Conservation (phyloP, 805 yeast species). For the Debaryomyces castellii region DNA sequence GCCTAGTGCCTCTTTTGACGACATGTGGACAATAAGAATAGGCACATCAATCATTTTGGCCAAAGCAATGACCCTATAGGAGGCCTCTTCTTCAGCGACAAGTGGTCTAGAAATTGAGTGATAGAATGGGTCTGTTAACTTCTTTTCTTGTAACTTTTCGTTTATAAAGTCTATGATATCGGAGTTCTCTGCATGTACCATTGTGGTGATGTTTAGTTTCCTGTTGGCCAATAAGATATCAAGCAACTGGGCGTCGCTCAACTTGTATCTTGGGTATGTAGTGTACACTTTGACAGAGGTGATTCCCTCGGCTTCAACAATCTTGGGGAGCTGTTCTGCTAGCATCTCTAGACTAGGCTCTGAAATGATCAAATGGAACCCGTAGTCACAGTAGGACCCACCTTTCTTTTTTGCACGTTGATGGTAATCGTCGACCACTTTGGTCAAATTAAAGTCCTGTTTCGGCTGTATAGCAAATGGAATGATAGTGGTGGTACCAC, state of each 20-base stretch:
- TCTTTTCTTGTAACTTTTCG: slow-evolving; percentile 36
- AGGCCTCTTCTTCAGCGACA: slow-evolving; percentile 49
- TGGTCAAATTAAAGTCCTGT: slow-evolving; percentile 26
- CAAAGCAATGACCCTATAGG: slow-evolving; percentile 45
- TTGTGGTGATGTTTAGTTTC: slow-evolving; percentile 42
- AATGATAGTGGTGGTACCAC: slow-evolving; percentile 51
- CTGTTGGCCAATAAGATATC: slow-evolving; percentile 40
- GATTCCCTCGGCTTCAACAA: slow-evolving; percentile 34
- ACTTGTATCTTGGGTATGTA: slow-evolving; percentile 43
- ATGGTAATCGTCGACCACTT: slow-evolving; percentile 10
- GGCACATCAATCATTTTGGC: slow-evolving; percentile 46
- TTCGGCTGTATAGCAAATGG: slow-evolving; percentile 47
- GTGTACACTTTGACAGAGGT: slow-evolving; percentile 45
- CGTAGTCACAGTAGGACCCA: slow-evolving; percentile 43
- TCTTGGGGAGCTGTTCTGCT: slow-evolving; percentile 2
- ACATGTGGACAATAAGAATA: slow-evolving; percentile 48
- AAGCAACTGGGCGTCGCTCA: slow-evolving; percentile 40
- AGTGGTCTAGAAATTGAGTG: slow-evolving; percentile 47
- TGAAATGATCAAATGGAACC: slow-evolving; percentile 44
- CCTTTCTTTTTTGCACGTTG: slow-evolving; percentile 2
- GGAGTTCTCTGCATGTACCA: slow-evolving; percentile 52
- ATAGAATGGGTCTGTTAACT: slow-evolving; percentile 40
- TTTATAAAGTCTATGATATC: slow-evolving; percentile 44
- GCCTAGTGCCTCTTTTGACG: slow-evolving; percentile 39
- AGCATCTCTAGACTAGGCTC: slow-evolving; percentile 22